These are phyloP conservation scores for Neofusicoccum sp. DNA, from an alignment of 2,329 filamentous ascomycete species.

Conservation along the genomic window DNA sequence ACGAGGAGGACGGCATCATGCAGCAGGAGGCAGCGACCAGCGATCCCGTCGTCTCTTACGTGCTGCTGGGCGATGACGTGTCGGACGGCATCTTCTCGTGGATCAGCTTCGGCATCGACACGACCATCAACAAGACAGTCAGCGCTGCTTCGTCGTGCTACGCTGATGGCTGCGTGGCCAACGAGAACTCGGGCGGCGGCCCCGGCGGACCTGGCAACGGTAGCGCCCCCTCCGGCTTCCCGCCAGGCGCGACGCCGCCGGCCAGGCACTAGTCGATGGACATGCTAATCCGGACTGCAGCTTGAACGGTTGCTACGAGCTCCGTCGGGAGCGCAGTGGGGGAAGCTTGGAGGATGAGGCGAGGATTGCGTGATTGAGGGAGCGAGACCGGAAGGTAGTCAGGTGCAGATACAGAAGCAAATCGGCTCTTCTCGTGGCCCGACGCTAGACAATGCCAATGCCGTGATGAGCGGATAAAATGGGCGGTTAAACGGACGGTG, in stretches of 20 bases:
- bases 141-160: conserved; percentile 6
- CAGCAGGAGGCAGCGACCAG: conserved; percentile 46
- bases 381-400: not conserved
- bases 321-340: no score
- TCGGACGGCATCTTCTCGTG: conserved; percentile 35
- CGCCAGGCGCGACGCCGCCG: not conserved
- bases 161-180: conserved; percentile 14
- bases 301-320: no score
- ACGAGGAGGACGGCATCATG: conserved; percentile 52
- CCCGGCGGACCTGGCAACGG: not conserved
- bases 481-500: not conserved
- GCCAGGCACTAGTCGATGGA: not conserved
- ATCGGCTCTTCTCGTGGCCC: not conserved
- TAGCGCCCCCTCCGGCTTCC: not conserved
- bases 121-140: conserved; percentile 14
- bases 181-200: conserved; percentile 8
- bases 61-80: conserved; percentile 52
- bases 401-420: not conserved
- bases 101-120: conserved; percentile 23
- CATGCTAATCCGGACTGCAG: not conserved
- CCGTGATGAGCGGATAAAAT: conserved; percentile 2
- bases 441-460: not conserved
- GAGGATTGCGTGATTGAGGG: not conserved
- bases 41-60: conserved; percentile 58
- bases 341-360: not conserved